phyloP scores from a whole-genome alignment of 352 stramenopile species.

The Phytophthora megakarya region DNA sequence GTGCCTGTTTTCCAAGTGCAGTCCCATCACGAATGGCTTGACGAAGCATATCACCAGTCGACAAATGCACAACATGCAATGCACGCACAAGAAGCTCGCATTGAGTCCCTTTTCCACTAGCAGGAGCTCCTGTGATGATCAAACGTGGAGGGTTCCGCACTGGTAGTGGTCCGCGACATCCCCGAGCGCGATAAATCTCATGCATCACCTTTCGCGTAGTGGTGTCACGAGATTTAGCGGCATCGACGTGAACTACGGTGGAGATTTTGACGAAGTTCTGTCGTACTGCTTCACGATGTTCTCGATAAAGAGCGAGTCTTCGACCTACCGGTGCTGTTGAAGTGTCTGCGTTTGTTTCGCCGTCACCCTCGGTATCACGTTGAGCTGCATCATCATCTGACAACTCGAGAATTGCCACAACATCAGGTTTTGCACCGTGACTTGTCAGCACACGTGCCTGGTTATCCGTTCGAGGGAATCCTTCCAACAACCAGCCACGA shows the following conservation, averaged over 20 bases:
- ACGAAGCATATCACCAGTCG: conserved; percentile 95
- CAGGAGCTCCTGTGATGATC: conserved; percentile 93
- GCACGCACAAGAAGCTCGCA: conserved; percentile 92
- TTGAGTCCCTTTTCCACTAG: conserved; percentile 96
- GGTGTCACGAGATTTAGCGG: conserved; percentile 45
- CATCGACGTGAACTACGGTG: conserved; percentile 72
- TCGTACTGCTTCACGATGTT: conserved; percentile 78
- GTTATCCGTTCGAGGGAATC: conserved; percentile 92
- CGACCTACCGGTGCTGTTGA: conserved; percentile 14
- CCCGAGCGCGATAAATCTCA: conserved; percentile 57
- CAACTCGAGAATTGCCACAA: conserved; percentile 92
- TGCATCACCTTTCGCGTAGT: conserved; percentile 49
- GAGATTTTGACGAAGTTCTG: conserved; percentile 78
- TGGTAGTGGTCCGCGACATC: conserved; percentile 46
- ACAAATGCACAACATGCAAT: conserved; percentile 94
- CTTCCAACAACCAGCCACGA: conserved; percentile 94
- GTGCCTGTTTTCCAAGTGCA: conserved; percentile 76
- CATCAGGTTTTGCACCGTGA: conserved; percentile 79
- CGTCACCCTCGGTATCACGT: conserved; percentile 80
- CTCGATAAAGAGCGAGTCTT: conserved; percentile 80
- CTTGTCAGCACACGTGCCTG: conserved; percentile 90
- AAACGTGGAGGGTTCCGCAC: conserved; percentile 64
- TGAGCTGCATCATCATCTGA: conserved; percentile 87
- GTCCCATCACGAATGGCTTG: conserved; percentile 77
- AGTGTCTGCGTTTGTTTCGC: conserved; percentile 36